These are phyloP conservation scores for Amaranthus hypochondriacus DNA, from an alignment of 148 eudicot species.

Conservation along the genomic window DNA sequence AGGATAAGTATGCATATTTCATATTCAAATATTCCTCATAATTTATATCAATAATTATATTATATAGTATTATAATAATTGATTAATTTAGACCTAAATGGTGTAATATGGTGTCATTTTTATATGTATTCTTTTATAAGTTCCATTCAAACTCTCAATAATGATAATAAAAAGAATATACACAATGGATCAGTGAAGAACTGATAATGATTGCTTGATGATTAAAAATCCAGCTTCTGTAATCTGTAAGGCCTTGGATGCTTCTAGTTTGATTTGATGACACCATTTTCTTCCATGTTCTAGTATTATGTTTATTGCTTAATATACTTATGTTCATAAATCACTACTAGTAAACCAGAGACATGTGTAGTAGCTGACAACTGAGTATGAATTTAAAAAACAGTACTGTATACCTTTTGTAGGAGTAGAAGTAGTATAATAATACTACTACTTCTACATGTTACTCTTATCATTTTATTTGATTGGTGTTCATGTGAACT, in stretches of 20 bases:
- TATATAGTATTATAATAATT: too few relatives aligned
- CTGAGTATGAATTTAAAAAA: background rate
- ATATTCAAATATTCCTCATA: too few relatives aligned
- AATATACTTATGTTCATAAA: background rate
- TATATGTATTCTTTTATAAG: too few relatives aligned
- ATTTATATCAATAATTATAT: too few relatives aligned
- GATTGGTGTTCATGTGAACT: slow-evolving; percentile 7
- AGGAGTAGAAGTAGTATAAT: too few relatives aligned
- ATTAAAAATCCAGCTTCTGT: background rate
- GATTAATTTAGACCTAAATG: too few relatives aligned
- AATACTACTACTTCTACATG: too few relatives aligned
- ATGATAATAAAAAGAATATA: too few relatives aligned
- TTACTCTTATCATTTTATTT: background rate
- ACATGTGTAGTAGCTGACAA: background rate
- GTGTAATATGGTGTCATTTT: too few relatives aligned
- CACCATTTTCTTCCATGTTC: background rate
- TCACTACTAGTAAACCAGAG: background rate
- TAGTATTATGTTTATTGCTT: too few relatives aligned
- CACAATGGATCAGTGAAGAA: background rate
- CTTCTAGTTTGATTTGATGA: background rate
- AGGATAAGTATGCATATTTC: too few relatives aligned
- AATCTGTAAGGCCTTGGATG: background rate
- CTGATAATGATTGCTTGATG: background rate
- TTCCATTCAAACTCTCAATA: too few relatives aligned
- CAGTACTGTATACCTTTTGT: background rate